Base-by-base conservation (phyloP, 306 rosid genomes). In the Ormosia semicastrata region DNA sequence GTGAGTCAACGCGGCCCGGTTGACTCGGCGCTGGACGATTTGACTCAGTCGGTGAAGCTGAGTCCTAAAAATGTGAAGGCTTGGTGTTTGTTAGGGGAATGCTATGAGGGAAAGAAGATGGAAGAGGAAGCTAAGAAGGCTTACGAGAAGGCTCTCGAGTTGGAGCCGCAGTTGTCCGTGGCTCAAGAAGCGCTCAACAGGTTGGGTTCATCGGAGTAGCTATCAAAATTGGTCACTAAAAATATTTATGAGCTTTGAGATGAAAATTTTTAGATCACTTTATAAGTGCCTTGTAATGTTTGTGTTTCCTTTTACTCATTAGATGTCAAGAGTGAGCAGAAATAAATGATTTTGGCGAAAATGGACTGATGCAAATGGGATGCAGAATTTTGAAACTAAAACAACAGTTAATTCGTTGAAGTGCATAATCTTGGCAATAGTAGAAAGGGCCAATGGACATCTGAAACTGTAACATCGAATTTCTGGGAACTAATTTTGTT, bases 91-190 rank as follows among this genome's bases (percentile, higher is more conserved):
- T 72, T 96, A 17, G 98, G 98, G 24, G 90, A 96, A 59, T 93
- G 94, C 47, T 96, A 89, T 0, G 97, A 88, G 80, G 89, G 39
- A 8, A 93, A 96, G 84, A 86, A 92, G 65, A 86, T 93, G 94
- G 73, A 3, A 46, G 97, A 74, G 34, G 94, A 96, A 82, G 98
- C 99, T 0, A 85, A 15, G 86, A 87, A 87, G 83, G 92, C 99
- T 58, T 93, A 86, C 24, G 85, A 91, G 87, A 92, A 89, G 36
- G 98, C 97, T 39, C 70, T 91, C 47, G 82, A 65, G 33, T 70
- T 92, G 37, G 92, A 89, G 41, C 95, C 99, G 1, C 43, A 44
- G 7, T 69, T 82, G 54, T 53, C 53, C 43, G 80, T 3, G 17
- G 94, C 97, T 58, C 81, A 47, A 64, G 91, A 92, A 78, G 97